Base-by-base conservation (phyloP, 768 basidiomycete species). In the Fomitopsis pulvina region DNA sequence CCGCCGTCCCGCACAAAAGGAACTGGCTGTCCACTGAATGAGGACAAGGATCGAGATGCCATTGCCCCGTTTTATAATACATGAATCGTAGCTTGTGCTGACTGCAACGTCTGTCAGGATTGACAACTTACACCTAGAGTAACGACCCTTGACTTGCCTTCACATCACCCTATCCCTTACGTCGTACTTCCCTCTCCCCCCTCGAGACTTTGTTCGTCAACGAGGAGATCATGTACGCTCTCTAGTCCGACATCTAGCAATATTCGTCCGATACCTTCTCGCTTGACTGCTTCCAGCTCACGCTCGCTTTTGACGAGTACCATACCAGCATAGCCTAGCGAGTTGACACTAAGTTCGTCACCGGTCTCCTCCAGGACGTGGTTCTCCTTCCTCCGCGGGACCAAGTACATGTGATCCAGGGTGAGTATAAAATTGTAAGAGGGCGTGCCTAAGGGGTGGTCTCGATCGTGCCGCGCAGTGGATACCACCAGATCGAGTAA, bases 291-390 rank as follows among this genome's bases (percentile, higher is more conserved):
- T 48, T 81, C 79, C 44, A 91, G 64, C 67, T 94, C 91, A 18
- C 74, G 74, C 47, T 86, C 79, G 54, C 85, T 91, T 71, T 87
- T 91, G 22, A 89, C 91, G 48, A 96, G 77, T 53, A 96, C 58
- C 83, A 90, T 81, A 1, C 94, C 94, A 6, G 91, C 87, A 63
- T 86, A 96, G 12, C 90, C 94, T 42, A 96, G 74, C 40, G 94
- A 77, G 65, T 97, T 96, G 38, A 97, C 73, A 58, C 80, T 79
- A 24, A 97, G 60, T 47, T 66, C 52, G 28, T 80, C 76, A n/a
- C 79, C 78, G 2, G 77, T 78, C 44, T 70, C 73, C 47, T 66
- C 53, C 4, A 87, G 66, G 10, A 59, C 64, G 64, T 85, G 76
- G n/a, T 64, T 66, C 61, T 92, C 90, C 27, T 68, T 66, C 43